Conservation (phyloP, 192 early-diverging fungal species). For the Coemansia erecta region DNA sequence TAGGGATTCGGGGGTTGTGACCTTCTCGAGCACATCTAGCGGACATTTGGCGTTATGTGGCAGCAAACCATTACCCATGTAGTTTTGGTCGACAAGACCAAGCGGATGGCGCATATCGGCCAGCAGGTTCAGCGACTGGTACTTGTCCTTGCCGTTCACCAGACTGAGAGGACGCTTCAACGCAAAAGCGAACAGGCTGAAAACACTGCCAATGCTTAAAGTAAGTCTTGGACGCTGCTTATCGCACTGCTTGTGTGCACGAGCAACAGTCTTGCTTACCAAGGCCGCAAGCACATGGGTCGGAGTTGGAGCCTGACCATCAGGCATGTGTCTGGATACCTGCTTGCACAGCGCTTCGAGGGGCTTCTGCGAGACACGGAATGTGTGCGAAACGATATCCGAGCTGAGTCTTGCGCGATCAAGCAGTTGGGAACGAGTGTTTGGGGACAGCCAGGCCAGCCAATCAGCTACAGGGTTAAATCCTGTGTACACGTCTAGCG, state of each 20-base stretch:
- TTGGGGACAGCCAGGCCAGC: conserved; percentile 49
- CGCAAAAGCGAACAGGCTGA: no score
- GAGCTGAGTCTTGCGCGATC: conserved; percentile 26
- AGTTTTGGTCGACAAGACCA: conserved; percentile 16
- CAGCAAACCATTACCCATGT: conserved; percentile 46
- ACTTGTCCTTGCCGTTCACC: conserved; percentile 10
- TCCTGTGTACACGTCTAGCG: conserved; percentile 19
- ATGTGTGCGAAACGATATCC: conserved; percentile 27
- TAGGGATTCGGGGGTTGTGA: conserved; percentile 12
- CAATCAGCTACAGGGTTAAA: conserved; percentile 38
- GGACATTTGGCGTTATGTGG: conserved; percentile 36
- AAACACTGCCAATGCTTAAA: no score
- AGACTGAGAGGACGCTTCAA: not conserved
- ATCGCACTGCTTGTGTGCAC: conserved; percentile 30
- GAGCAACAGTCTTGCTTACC: conserved; percentile 38
- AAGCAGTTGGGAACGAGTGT: conserved; percentile 28
- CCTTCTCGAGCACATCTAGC: conserved; percentile 26
- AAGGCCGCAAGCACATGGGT: conserved; percentile 36
- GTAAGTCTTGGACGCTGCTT: not conserved
- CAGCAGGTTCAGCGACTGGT: conserved; percentile 35
- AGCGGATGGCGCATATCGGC: conserved; percentile 41
- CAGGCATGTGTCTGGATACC: conserved; percentile 4
- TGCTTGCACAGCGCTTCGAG: conserved; percentile 16
- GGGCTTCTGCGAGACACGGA: conserved; percentile 22
- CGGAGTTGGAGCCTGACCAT: not conserved